Conservation (phyloP, 2,329 filamentous ascomycete genomes). For the Colletotrichum agaves region DNA sequence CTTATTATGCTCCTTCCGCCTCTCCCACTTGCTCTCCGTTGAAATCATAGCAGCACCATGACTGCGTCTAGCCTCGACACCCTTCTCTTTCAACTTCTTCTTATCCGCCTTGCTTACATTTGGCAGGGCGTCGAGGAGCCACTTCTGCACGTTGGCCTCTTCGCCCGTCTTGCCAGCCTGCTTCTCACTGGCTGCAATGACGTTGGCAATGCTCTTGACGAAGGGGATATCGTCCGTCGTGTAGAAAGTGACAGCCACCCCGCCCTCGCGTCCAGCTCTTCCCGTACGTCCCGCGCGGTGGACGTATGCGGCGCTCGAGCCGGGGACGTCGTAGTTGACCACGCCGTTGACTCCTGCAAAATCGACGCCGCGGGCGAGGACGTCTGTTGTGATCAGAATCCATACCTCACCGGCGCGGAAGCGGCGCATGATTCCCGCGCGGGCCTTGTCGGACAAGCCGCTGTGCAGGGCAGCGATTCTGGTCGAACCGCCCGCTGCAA, state of each 20-base stretch:
- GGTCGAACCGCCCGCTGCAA: conserved; percentile 83
- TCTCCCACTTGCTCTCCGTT: conserved; percentile 81
- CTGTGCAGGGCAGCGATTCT: conserved; percentile 93
- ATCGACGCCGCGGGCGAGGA: conserved; percentile 91
- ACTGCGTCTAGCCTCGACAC: conserved; percentile 76
- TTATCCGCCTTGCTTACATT: conserved; percentile 85
- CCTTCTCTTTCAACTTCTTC: conserved; percentile 82
- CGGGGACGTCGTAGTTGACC: conserved; percentile 96
- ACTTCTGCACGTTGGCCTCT: conserved; percentile 76
- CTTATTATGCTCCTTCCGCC: conserved; percentile 73
- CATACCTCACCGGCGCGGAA: conserved; percentile 95
- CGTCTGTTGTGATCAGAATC: conserved; percentile 95
- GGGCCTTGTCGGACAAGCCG: conserved; percentile 79
- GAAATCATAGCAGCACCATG: conserved; percentile 75
- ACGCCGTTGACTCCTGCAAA: conserved; percentile 96
- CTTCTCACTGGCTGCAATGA: conserved; percentile 86
- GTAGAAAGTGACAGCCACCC: conserved; percentile 92
- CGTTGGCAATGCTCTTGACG: conserved; percentile 91
- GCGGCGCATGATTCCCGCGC: conserved; percentile 84
- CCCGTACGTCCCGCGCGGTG: conserved; percentile 94
- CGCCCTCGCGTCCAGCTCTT: conserved; percentile 85
- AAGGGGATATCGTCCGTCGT: conserved; percentile 93
- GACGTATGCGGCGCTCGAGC: conserved; percentile 89
- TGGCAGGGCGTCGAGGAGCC: conserved; percentile 89
- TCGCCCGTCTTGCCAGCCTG: conserved; percentile 66